Evolutionary conservation across 257 asterid species (phyloP).

Genomic region (Gardenia jasminoides): DNA sequence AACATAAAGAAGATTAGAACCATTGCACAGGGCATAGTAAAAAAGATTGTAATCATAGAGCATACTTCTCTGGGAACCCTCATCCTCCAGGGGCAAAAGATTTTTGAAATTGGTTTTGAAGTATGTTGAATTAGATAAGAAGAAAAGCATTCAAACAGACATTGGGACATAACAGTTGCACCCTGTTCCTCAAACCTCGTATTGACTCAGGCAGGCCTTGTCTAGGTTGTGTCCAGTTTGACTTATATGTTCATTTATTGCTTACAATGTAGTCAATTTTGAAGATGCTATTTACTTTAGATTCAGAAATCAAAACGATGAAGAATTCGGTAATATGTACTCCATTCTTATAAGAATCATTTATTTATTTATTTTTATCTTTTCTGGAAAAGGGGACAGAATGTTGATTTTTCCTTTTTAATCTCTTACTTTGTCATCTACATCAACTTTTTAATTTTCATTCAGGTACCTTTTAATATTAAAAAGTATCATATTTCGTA

Average conservation of each 20-base stretch:
- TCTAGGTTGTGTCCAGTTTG: background rate
- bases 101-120: no score
- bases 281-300: background rate
- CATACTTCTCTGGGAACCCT: background rate
- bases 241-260: background rate
- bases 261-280: background rate
- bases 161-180: background rate
- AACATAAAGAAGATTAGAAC: background rate
- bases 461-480: background rate
- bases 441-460: background rate
- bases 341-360: background rate
- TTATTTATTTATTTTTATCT: background rate
- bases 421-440: background rate
- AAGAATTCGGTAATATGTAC: background rate
- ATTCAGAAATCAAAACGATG: background rate
- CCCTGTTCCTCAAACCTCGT: background rate
- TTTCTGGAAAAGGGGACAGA: background rate
- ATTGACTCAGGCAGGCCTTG: background rate
- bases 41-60: no score
- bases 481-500: background rate
- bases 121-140: no score
- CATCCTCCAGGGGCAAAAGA: no score
- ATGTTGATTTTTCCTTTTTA: background rate
- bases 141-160: no score
- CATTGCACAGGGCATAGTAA: background rate